Evolutionary conservation across 2,329 filamentous ascomycete species (phyloP), one percentile per base, ranked within the genome.

Genomic region (Aspergillus persii): DNA sequence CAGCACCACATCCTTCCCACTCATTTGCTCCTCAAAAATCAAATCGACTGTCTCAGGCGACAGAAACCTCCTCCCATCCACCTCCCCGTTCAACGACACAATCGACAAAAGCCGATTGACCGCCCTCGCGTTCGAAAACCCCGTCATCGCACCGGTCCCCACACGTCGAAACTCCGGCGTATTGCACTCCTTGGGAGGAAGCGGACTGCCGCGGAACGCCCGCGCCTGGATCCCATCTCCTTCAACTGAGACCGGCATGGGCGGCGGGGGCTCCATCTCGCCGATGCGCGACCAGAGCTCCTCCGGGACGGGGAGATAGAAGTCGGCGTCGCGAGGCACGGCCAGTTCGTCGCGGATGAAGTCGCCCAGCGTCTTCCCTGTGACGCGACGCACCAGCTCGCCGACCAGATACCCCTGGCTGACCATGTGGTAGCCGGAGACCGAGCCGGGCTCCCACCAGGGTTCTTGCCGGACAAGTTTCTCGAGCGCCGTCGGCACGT

Each of bases 311-410:
- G 80, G 80, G 15, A 83, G 69, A 47, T 77, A 74, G 56, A 82
- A 82, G 63, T 83, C 82, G 1, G 80, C 81, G 0, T 64, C 63
- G 3, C 80, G 61, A 0, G 81, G 80, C 0, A 53, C 65, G 0
- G 78, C 71, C 26, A 84, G 77, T 53, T 79, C 76, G 1, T 77
- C 74, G 2, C 62, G 64, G 29, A 80, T 71, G 59, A 83, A 83
- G 33, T 81, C 67, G n/a, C 68, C 71, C 41, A 83, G 60, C 0
- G 73, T 60, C 59, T 77, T 76, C 0, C 80, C 80, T 0, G 71
- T 78, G 0, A 72, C 63, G 0, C 79, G 74, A 1, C 71, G 70
- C 2, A 83, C 70, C 1, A 83, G 53, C 58, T 81, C 80, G 3
- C 78, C 77, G 1, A 82, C 56, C 0, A 81, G 63, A 58, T 77